Percentiles rank a stretch among this genome's conserved stretches.
These are phyloP conservation scores for Massarina eburnea DNA, from an alignment of 2,329 filamentous ascomycete genomes.

Conservation along the genomic window DNA sequence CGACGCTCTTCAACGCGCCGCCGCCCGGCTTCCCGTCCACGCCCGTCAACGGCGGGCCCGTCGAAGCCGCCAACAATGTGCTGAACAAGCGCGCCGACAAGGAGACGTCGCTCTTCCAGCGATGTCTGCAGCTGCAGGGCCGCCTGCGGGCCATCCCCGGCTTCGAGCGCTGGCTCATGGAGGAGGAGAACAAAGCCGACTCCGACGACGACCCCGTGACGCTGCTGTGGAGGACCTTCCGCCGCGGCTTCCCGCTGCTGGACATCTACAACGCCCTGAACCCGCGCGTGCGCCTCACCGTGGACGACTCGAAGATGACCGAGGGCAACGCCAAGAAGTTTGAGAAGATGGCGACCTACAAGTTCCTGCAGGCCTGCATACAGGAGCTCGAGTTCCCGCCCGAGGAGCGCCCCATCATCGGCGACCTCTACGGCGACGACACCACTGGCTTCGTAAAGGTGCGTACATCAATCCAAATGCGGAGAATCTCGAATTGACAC, in stretches of 20 bases:
- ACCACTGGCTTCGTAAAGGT: conserved; percentile 98
- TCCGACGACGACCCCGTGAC: conserved; percentile 80
- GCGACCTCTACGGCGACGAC: conserved; percentile 88
- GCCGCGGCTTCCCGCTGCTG: conserved; percentile 80
- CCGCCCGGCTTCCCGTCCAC: conserved; percentile 39
- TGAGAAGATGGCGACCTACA: conserved; percentile 85
- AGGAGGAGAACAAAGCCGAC: conserved; percentile 70
- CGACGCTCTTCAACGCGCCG: conserved; percentile 47
- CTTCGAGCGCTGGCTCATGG: conserved; percentile 73
- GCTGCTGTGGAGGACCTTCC: conserved; percentile 84
- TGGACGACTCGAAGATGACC: conserved; percentile 64
- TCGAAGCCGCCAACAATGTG: conserved; percentile 84
- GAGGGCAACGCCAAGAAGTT: conserved; percentile 65
- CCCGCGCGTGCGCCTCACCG: conserved; percentile 67
- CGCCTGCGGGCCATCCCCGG: conserved; percentile 80
- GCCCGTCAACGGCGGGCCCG: conserved; percentile 58
- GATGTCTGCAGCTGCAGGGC: conserved; percentile 82
- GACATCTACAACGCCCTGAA: conserved; percentile 85
- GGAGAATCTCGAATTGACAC: conserved; percentile 9
- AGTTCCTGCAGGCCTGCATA: conserved; percentile 87
- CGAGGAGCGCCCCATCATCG: conserved; percentile 86
- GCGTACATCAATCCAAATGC: conserved; percentile 4
- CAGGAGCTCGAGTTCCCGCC: conserved; percentile 77
- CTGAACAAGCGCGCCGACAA: conserved; percentile 97
- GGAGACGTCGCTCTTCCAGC: conserved; percentile 89